These are phyloP conservation scores for Ceratocystis colombiana DNA, from an alignment of 2,329 filamentous ascomycete species.

Conservation along the genomic window DNA sequence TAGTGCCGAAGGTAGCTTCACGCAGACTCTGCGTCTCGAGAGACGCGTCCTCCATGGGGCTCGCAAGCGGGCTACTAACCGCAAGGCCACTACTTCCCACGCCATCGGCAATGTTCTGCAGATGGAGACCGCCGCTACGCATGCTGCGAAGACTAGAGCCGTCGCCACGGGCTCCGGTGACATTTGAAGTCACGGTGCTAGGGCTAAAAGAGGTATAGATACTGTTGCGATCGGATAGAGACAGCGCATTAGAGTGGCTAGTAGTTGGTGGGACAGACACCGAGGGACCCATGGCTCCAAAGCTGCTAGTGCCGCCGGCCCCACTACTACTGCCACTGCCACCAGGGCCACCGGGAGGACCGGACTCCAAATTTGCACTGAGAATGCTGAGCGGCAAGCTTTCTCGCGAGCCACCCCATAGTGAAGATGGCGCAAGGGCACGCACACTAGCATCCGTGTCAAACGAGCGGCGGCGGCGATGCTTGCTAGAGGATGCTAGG, in stretches of 20 bases:
- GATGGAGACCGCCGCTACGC: constrained; percentile 55
- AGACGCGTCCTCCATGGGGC: constrained; percentile 37
- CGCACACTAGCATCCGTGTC: constrained; percentile 80
- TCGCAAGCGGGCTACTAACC: constrained; percentile 50
- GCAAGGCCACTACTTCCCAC: constrained; percentile 57
- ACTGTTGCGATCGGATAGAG: constrained; percentile 35
- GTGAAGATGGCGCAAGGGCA: constrained; percentile 68
- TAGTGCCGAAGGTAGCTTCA: neutral
- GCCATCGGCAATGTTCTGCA: constrained; percentile 73
- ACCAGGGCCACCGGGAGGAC: neutral
- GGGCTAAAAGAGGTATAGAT: constrained; percentile 66
- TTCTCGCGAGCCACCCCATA: constrained; percentile 74
- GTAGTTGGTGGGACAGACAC: constrained; percentile 56
- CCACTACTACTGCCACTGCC: neutral
- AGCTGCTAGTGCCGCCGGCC: neutral
- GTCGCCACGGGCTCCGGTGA: constrained; percentile 41
- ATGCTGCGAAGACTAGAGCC: constrained; percentile 70
- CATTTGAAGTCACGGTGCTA: neutral
- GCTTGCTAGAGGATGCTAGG: constrained; percentile 71
- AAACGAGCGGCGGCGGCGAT: constrained; percentile 64
- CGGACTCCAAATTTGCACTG: constrained; percentile 49
- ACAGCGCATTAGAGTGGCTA: constrained; percentile 61
- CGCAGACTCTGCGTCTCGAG: neutral
- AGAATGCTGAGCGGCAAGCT: constrained; percentile 69
- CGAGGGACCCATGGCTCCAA: constrained; percentile 27